phyloP scores from a whole-genome alignment of 2,329 filamentous ascomycete species.

The Aspergillus ochraceoroseus region DNA sequence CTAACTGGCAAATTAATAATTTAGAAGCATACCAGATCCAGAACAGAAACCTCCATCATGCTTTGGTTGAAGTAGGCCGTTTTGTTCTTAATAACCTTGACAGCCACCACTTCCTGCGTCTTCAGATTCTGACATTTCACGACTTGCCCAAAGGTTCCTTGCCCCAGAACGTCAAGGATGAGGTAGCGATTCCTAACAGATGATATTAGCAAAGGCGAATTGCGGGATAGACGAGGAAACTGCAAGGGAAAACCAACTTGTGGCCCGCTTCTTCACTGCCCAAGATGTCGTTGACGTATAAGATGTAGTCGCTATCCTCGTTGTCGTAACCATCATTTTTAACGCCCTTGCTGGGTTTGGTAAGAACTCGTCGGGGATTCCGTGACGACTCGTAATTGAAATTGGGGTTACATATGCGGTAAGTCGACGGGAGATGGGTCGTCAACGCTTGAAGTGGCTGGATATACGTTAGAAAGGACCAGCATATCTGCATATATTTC shows the following conservation, averaged over 20 bases:
- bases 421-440: slow-evolving; percentile 85
- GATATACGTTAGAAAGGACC: slow-evolving; percentile 18
- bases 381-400: slow-evolving; percentile 99
- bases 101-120: slow-evolving; percentile 95
- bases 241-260: slow-evolving; percentile 59
- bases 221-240: not conserved
- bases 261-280: slow-evolving; percentile 97
- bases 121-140: slow-evolving; percentile 99
- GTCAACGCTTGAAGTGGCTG: slow-evolving; percentile 94
- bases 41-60: slow-evolving; percentile 99
- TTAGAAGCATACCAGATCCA: slow-evolving; percentile 69
- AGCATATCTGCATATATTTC: not conserved
- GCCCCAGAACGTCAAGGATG: slow-evolving; percentile 92
- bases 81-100: slow-evolving; percentile 98
- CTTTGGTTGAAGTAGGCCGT: slow-evolving; percentile 99
- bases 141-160: slow-evolving; percentile 96
- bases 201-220: slow-evolving; percentile 13
- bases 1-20: slow-evolving; percentile 1
- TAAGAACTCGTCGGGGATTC: slow-evolving; percentile 90
- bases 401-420: slow-evolving; percentile 93
- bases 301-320: slow-evolving; percentile 97
- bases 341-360: slow-evolving; percentile 94
- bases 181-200: slow-evolving; percentile 76
- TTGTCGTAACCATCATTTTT: slow-evolving; percentile 99
- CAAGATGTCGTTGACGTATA: slow-evolving; percentile 97